Percentiles rank a stretch among this genome's conserved stretches.
Evolutionary conservation across 73 alveolate species (phyloP).

Genomic region (Paramecium octaurelia): DNA sequence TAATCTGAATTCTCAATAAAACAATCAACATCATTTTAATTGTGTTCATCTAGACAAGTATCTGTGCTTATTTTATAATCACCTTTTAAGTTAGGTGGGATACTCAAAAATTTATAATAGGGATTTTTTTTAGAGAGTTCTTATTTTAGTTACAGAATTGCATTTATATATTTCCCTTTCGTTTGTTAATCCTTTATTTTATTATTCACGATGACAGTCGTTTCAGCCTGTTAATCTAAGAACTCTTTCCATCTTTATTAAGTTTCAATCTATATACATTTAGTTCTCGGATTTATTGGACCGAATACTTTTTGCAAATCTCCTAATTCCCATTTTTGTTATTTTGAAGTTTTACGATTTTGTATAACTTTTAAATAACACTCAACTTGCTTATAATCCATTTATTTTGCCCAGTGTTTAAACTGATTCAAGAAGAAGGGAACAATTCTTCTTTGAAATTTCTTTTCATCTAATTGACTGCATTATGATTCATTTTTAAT

Average conservation of each 20-base stretch:
- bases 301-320: slow-evolving; percentile 35
- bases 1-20: not conserved
- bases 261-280: not conserved
- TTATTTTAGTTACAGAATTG: not conserved
- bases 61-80: not conserved
- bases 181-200: not conserved
- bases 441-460: slow-evolving; percentile 21
- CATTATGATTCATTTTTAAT: not conserved
- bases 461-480: not conserved
- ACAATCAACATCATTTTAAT: not conserved
- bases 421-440: slow-evolving; percentile 25
- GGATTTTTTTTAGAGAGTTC: not conserved
- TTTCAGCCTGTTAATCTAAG: not conserved
- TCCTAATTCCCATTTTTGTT: slow-evolving; percentile 28
- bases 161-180: not conserved
- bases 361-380: not conserved
- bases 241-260: slow-evolving; percentile 22
- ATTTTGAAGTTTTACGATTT: not conserved
- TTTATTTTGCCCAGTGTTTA: slow-evolving; percentile 3
- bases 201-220: not conserved
- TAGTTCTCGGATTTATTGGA: not conserved
- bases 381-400: not conserved
- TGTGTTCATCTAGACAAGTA: not conserved
- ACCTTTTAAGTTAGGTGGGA: not conserved
- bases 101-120: not conserved